Base-by-base conservation (phyloP, 1,139 yeast species). In the Saccharomycopsis crataegensis region DNA sequence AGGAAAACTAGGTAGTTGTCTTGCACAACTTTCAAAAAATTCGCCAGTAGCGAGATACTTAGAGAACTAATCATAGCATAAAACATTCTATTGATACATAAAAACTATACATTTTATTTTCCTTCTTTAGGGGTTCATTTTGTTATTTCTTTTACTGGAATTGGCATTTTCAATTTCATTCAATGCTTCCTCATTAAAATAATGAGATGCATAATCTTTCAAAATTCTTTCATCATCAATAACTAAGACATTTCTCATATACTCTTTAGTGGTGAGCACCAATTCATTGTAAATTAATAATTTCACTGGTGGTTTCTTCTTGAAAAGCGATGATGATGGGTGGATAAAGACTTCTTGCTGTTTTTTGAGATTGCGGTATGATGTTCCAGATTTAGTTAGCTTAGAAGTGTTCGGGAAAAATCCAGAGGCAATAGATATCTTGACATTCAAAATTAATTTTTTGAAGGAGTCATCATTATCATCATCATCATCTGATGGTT, bases 241-340 rank as follows among this genome's bases (percentile, higher is more conserved):
- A 0, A 85, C 79, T 75, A 89, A 76, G 64, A 96, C 87, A 60
- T 86, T 89, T 54, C 97, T 71, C 88, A 93, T 87, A 65, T 80
- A 93, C 70, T 91, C 98, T 65, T 84, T 87, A 48, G 88, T 79
- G 0, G 99, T 93, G 42, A 87, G 70, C 45, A 93, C 93, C 62
- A 93, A 72, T 62, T 91, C 97, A 62, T 90, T 87, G 65, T 89
- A 93, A 31, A 93, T 67, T 1, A 93, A 66, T 63, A 81, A 73
- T 61, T 79, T 82, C 6, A 93, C 81, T 0, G 90, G 88, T 3
- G 88, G 96, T 58, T 79, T 80, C 14, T 75, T 71, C 7, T 77
- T 74, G 62, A 75, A 76, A 46, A 89, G 60, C 0, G 79, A 76
- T 1, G 93, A 83, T 0, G 96, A 85, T 0, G 99, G 99, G 63